Conservation (phyloP, 1,139 yeast species). For the Torulaspora globosa region DNA sequence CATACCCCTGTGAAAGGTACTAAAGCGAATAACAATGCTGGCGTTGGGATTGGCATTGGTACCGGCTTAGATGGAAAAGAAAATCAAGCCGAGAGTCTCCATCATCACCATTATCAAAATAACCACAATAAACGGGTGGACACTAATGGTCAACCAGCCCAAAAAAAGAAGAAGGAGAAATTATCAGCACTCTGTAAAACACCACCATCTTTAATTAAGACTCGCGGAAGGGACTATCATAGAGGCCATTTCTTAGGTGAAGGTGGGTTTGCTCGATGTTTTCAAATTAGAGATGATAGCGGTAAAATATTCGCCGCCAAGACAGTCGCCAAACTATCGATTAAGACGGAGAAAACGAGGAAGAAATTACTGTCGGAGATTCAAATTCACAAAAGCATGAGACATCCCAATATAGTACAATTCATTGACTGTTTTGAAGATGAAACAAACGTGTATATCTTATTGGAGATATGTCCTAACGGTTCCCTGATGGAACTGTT, state of each 20-base stretch:
- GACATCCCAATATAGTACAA: conserved; percentile 84
- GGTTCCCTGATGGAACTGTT: conserved; percentile 90
- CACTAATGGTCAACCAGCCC: conserved; percentile 31
- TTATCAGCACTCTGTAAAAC: conserved; percentile 86
- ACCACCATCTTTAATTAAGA: conserved; percentile 88
- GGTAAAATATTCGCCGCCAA: conserved; percentile 94
- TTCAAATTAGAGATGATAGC: conserved; percentile 86
- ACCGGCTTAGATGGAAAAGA: conserved; percentile 21
- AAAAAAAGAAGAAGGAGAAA: conserved; percentile 76
- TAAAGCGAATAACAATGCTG: conserved; percentile 10
- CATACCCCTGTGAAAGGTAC: conserved; percentile 33
- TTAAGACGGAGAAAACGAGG: conserved; percentile 85
- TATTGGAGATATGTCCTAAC: conserved; percentile 90
- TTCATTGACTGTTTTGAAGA: conserved; percentile 95
- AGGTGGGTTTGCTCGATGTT: conserved; percentile 98
- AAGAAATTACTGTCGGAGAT: conserved; percentile 88
- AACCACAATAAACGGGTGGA: conserved; percentile 18
- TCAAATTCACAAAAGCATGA: conserved; percentile 87
- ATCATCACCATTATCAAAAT: conserved; percentile 14
- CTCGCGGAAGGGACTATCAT: conserved; percentile 85
- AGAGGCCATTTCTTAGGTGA: conserved; percentile 92
- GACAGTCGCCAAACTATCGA: conserved; percentile 93
- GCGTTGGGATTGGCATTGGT: conserved; percentile 9
- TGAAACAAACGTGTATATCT: conserved; percentile 85
- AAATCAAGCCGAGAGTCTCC: conserved; percentile 14